Evolutionary conservation across 1,284 basidiomycete genomes (phyloP), one percentile per base, ranked within the genome.

Genomic region (Cutaneotrichosporon curvatum): DNA sequence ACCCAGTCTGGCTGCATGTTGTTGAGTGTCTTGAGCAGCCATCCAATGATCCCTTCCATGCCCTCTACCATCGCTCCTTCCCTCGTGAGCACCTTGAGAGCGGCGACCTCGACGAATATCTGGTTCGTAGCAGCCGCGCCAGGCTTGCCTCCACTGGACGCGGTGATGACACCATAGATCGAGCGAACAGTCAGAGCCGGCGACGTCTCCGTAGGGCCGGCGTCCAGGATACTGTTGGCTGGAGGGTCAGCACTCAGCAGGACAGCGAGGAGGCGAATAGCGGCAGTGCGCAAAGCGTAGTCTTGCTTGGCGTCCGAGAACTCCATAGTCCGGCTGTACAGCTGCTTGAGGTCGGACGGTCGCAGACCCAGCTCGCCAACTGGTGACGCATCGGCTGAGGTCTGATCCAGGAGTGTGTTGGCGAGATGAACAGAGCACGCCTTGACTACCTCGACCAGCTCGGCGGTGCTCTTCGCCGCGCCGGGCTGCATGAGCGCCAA

Each of bases 221-320:
- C 33, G 3, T 59, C 55, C 3, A 53, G 50, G 7, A 56, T 44
- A 10, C 52, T 55, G 8, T 50, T 47, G 9, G 52, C 50, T 2
- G 67, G 67, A 0, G 62, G 60, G 7, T 53, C 58, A 8, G 54
- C 52, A 4, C 55, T 51, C 2, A 67, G 49, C 4, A 69, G 49
- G 4, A 61, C 62, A 0, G 64, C 62, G 2, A 69, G 56, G 2
- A 69, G 55, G 9, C 67, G 56, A 11, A 67, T 57, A 4, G 65
- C 59, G 4, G 65, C 56, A 4, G 58, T 69, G 7, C 67, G 56
- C 12, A 67, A 50, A 5, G 52, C 30, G 15, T 58, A 47, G 21
- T 64, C 60, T 5, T 55, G 45, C 12, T 51, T 49, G 0, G 57
- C 51, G 14, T 57, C 50, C 20, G 58, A 56, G 35, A 61, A 57